Evolutionary conservation across 2,329 filamentous ascomycete species (phyloP).

Genomic region (Verticillium klebahnii): DNA sequence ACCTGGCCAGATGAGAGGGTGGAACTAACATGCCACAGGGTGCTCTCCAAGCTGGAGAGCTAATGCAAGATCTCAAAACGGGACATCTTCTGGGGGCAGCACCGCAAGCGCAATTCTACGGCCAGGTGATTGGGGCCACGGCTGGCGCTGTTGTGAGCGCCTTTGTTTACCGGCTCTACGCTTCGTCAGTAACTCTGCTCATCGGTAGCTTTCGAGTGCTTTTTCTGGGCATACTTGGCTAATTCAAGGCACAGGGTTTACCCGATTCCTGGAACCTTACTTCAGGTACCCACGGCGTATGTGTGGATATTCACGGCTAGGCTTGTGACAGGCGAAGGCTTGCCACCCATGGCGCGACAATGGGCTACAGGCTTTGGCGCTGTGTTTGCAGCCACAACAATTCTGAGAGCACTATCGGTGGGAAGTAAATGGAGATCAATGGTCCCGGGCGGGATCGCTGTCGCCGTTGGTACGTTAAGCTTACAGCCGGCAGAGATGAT

Average conservation of each 20-base stretch:
- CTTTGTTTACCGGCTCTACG: slow-evolving; percentile 84
- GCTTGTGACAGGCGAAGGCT: slow-evolving; percentile 82
- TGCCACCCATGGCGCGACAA: slow-evolving; percentile 78
- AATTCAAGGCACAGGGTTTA: slow-evolving; percentile 59
- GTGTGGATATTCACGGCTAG: slow-evolving; percentile 98
- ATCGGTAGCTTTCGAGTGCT: background rate
- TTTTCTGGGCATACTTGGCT: background rate
- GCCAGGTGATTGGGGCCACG: slow-evolving; percentile 85
- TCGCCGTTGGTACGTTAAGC: slow-evolving; percentile 68
- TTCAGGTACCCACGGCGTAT: slow-evolving; percentile 90
- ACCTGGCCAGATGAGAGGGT: background rate
- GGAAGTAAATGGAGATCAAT: slow-evolving; percentile 64
- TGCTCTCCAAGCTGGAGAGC: slow-evolving; percentile 88
- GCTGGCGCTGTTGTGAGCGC: slow-evolving; percentile 83
- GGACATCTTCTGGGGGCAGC: slow-evolving; percentile 89
- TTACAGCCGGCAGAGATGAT: background rate
- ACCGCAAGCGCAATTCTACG: slow-evolving; percentile 94
- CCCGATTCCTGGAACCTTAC: slow-evolving; percentile 78
- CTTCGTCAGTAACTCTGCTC: slow-evolving; percentile 36
- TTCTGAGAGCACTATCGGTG: slow-evolving; percentile 57
- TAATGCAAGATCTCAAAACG: slow-evolving; percentile 96
- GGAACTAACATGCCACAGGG: slow-evolving; percentile 33
- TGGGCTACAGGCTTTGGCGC: slow-evolving; percentile 72
- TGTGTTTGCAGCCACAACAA: slow-evolving; percentile 69
- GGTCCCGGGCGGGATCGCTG: slow-evolving; percentile 89